Evolutionary conservation across 208 protist species (phyloP).

Genomic region (Angomonas deanei): DNA sequence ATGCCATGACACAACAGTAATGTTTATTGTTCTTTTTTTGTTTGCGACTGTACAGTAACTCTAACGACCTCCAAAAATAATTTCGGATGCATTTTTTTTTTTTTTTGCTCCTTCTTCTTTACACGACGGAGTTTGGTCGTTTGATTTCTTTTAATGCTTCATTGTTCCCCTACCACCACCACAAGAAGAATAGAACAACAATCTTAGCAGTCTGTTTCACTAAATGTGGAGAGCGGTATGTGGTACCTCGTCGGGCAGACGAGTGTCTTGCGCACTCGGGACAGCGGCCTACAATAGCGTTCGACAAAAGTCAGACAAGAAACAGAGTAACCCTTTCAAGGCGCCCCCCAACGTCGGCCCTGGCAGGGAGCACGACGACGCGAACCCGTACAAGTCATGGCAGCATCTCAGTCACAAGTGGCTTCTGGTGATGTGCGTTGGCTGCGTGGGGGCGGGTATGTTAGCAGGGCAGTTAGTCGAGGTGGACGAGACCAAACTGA

Average conservation of each 20-base stretch:
- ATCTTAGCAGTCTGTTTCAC: too few species aligned
- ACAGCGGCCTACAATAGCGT: too few species aligned
- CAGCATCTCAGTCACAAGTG: constrained; percentile 81
- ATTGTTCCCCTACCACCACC: too few species aligned
- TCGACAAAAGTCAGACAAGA: too few species aligned
- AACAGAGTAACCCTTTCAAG: background rate
- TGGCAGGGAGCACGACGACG: constrained; percentile 35
- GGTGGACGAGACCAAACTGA: constrained; percentile 70
- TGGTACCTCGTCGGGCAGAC: too few species aligned
- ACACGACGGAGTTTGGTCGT: background rate
- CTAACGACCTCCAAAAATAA: background rate
- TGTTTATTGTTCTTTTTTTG: constrained; percentile 11
- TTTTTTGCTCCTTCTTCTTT: background rate
- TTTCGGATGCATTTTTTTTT: constrained; percentile 7
- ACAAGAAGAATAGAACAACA: too few species aligned
- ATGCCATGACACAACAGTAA: constrained; percentile 23
- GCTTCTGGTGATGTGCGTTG: constrained; percentile 74
- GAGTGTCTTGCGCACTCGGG: too few species aligned
- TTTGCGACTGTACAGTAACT: background rate
- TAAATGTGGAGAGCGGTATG: too few species aligned
- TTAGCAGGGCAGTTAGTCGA: constrained; percentile 61
- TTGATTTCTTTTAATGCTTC: background rate
- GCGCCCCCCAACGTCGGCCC: constrained; percentile 29
- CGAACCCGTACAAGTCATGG: constrained; percentile 87
- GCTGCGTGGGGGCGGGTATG: constrained; percentile 64